phyloP scores from a whole-genome alignment of 2,329 filamentous ascomycete genomes.

The Mycosphaerella arachidis region DNA sequence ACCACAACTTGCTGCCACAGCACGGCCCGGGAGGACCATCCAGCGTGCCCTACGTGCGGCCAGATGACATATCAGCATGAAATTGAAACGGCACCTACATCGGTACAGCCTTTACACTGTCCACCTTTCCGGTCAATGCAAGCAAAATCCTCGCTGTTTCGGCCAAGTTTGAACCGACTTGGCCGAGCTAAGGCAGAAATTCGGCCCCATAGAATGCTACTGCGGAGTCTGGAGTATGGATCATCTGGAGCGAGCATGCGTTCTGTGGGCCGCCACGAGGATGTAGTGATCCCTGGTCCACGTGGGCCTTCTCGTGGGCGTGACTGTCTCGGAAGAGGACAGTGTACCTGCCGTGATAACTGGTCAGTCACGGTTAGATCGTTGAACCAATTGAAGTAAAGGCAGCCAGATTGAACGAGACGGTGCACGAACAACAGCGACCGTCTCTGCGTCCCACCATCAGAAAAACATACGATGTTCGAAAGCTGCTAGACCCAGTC shows the following conservation, averaged over 20 bases:
- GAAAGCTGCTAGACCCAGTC: neutral
- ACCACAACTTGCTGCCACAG: neutral
- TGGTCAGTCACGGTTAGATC: neutral
- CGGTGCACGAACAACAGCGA: neutral
- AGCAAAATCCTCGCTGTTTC: neutral
- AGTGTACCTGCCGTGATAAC: neutral
- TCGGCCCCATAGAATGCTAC: conserved; percentile 2
- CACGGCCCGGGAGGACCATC: neutral
- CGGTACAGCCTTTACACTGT: neutral
- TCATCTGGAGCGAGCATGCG: neutral
- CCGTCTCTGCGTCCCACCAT: neutral
- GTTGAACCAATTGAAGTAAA: neutral
- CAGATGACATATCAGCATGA: neutral
- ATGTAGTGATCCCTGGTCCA: neutral
- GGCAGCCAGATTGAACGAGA: neutral
- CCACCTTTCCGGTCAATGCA: neutral
- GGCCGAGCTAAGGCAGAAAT: neutral
- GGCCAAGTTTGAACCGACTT: neutral
- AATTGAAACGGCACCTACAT: neutral
- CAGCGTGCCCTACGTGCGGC: neutral
- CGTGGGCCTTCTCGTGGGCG: neutral
- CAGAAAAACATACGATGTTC: neutral
- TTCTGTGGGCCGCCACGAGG: conserved; percentile 1
- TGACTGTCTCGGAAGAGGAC: neutral
- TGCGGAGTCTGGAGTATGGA: conserved; percentile 3